Evolutionary conservation across 352 stramenopile genomes (phyloP).

Genomic region (Pythium phragmitis): DNA sequence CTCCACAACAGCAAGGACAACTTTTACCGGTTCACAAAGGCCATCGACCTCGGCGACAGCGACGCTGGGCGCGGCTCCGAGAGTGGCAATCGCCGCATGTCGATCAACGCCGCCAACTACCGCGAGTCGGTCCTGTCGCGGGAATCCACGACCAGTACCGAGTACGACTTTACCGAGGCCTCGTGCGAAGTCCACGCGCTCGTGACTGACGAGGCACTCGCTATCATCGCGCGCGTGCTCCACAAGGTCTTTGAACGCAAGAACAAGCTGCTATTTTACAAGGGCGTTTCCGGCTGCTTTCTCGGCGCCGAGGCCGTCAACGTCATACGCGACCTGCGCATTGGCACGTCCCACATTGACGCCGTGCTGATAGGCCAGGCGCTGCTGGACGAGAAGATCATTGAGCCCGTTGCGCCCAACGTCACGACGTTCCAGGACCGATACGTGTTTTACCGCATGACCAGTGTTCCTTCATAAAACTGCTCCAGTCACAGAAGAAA

Average conservation of each 20-base stretch:
- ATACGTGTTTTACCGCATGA: constrained; percentile 85
- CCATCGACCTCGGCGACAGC: constrained; percentile 46
- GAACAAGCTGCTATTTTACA: constrained; percentile 89
- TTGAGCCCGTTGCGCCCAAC: constrained; percentile 70
- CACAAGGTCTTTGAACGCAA: constrained; percentile 85
- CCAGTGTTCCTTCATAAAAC: constrained; percentile 31
- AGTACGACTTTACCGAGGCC: constrained; percentile 75
- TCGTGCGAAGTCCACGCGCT: constrained; percentile 81
- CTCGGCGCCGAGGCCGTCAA: constrained; percentile 83
- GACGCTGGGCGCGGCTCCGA: constrained; percentile 33
- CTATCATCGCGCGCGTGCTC: constrained; percentile 62
- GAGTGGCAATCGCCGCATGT: constrained; percentile 36
- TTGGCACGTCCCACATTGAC: constrained; percentile 71
- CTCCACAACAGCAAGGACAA: constrained; percentile 84
- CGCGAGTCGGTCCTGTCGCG: constrained; percentile 72
- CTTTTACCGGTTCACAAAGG: constrained; percentile 82
- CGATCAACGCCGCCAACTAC: constrained; percentile 68
- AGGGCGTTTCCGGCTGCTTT: constrained; percentile 81
- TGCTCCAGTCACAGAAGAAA: neutral
- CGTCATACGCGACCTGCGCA: constrained; percentile 73
- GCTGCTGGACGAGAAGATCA: constrained; percentile 75
- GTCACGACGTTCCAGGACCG: constrained; percentile 84
- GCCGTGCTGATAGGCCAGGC: constrained; percentile 79
- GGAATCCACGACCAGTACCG: constrained; percentile 49
- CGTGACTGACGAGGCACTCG: constrained; percentile 75